Evolutionary conservation across 768 basidiomycete genomes (phyloP).

Genomic region (Leccinum pellstonianum): DNA sequence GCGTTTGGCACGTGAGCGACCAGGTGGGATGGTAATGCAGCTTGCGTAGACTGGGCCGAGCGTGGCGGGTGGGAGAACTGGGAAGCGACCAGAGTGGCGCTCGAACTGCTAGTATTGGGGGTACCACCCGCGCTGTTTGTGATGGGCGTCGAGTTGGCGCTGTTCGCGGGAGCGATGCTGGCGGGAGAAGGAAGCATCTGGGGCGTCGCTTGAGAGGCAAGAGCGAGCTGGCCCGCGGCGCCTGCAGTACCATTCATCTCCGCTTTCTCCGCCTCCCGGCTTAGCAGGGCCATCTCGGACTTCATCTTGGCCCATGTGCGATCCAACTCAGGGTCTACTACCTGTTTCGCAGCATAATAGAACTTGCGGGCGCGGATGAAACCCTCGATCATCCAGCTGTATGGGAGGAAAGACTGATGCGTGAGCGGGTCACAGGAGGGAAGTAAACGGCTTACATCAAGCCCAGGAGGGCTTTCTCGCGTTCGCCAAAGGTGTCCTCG

Average conservation of each 20-base stretch:
- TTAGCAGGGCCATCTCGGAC: constrained; percentile 31
- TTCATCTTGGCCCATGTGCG: constrained; percentile 36
- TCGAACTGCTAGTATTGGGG: constrained; percentile 40
- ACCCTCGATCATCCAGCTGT: constrained; percentile 76
- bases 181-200: constrained; percentile 81
- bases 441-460: constrained; percentile 62
- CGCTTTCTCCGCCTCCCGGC: constrained; percentile 37
- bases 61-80: constrained; percentile 29
- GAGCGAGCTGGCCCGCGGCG: constrained; percentile 26
- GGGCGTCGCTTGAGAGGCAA: constrained; percentile 46
- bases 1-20: constrained; percentile 26
- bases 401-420: constrained; percentile 20
- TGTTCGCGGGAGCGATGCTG: constrained; percentile 62
- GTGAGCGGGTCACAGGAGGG: constrained; percentile 24
- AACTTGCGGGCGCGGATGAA: constrained; percentile 62
- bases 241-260: constrained; percentile 32
- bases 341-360: constrained; percentile 37
- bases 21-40: constrained; percentile 37
- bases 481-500: constrained; percentile 44
- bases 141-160: constrained; percentile 76
- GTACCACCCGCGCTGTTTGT: constrained; percentile 54
- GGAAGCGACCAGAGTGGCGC: constrained; percentile 23
- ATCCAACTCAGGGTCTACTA: constrained; percentile 35
- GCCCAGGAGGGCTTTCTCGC: constrained; percentile 64
- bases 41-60: constrained; percentile 29